Base-by-base conservation (phyloP, 345 rosid genomes). In the Acer saccharum region DNA sequence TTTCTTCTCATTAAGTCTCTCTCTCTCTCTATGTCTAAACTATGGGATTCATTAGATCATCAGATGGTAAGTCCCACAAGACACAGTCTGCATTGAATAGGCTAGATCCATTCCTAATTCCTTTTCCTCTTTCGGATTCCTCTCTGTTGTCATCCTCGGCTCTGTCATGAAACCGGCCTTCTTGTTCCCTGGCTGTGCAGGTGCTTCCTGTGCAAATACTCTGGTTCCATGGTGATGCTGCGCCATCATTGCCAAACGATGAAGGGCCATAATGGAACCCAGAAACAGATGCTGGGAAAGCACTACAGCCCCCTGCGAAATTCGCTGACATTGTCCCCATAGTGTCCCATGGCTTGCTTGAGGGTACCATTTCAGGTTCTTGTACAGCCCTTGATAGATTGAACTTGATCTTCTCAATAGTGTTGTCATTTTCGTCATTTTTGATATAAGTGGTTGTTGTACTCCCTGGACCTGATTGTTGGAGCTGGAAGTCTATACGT, bases 51-150 rank as follows among this genome's bases (percentile, higher is more conserved):
- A 88, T 84, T 39, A 94, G 84, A 84, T 90, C 94, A 71, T 91
- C 95, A 3, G 97, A 87, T 20, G 88, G 90, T 79, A 96, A 83
- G 78, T 91, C 93, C 99, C 99, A 94, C 73, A 96, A 78, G 58
- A 89, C 92, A 74, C 90, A 90, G 44, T 94, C 97, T 29, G 93
- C 83, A 79, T 79, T 88, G 84, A 94, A 93, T 79, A 88, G 78
- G 83, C 83, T 76, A 20, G 89, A 9, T 10, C 84, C 69, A 10
- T 87, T 89, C 80, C 83, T 86, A 7, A 76, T 83, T 57, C 80
- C 89, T 82, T 88, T 88, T 74, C 87, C 90, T 18, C 87, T 86
- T 29, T 78, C 82, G 5, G 87, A 87, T 21, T 86, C 90, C 71
- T 85, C 87, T 27, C 86, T 86, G n/a, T 80, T 81, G 72, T 90